These are phyloP conservation scores for Actinidia chinensis DNA, from an alignment of 179 eudicot species.

Conservation along the genomic window DNA sequence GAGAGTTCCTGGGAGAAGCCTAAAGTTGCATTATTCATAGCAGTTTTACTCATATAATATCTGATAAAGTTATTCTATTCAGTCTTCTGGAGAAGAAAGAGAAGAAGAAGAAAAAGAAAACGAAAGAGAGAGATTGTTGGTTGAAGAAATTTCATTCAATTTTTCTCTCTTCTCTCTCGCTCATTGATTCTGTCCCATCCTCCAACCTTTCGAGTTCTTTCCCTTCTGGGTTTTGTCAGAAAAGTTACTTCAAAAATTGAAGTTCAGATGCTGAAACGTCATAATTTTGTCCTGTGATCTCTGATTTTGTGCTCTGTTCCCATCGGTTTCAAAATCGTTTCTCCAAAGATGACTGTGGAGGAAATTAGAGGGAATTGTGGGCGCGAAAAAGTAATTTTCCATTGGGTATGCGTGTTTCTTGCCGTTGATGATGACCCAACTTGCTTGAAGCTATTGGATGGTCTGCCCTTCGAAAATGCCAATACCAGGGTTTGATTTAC, in stretches of 20 bases:
- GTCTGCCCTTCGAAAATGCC: constrained; percentile 70
- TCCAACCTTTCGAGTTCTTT: too few species aligned
- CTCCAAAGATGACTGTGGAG: constrained; percentile 40
- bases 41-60: too few species aligned
- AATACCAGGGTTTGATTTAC: constrained; percentile 66
- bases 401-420: constrained; percentile 85
- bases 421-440: constrained; percentile 88
- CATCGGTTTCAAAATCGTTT: neutral
- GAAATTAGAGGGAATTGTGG: constrained; percentile 30
- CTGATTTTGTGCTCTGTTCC: neutral
- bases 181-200: too few species aligned
- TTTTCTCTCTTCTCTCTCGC: neutral
- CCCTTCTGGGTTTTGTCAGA: neutral
- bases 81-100: too few species aligned
- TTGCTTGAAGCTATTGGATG: constrained; percentile 70
- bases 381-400: constrained; percentile 57
- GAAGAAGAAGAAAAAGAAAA: neutral
- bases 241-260: neutral
- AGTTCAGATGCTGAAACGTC: neutral
- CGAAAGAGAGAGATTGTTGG: neutral
- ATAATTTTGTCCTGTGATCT: neutral
- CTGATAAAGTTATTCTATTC: too few species aligned
- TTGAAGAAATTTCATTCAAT: neutral
- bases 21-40: neutral
- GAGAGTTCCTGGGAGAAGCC: neutral